Evolutionary conservation across 257 asterid species (phyloP).

Genomic region (Avicennia marina): DNA sequence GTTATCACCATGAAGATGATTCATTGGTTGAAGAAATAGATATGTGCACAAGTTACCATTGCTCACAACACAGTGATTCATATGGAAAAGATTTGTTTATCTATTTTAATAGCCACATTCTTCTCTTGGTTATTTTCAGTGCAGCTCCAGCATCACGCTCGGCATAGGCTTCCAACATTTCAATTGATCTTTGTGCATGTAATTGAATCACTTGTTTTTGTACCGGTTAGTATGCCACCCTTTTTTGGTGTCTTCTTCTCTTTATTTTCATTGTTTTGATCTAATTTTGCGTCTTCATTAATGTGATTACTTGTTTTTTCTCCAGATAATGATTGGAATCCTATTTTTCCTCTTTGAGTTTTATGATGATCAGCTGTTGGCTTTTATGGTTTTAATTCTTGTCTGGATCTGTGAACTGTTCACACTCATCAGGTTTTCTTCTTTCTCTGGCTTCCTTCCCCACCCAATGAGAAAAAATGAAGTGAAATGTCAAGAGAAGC

Average conservation of each 20-base stretch:
- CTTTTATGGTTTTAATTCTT: conserved; percentile 95
- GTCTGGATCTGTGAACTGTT: conserved; percentile 99
- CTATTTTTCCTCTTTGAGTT: conserved; percentile 95
- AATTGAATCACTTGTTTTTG: conserved; percentile 95
- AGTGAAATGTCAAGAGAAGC: too few relatives aligned
- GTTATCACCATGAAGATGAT: conserved; percentile 14
- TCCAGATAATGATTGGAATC: conserved; percentile 98
- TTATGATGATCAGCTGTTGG: conserved; percentile 95
- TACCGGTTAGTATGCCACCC: conserved; percentile 64
- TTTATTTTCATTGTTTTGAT: conserved; percentile 8
- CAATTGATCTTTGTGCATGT: conserved; percentile 98
- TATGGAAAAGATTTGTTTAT: background rate
- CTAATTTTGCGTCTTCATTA: conserved; percentile 11
- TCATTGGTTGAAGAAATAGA: conserved; percentile 13
- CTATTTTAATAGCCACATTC: conserved; percentile 14
- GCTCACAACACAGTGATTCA: conserved; percentile 15
- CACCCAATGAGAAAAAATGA: background rate
- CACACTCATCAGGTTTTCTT: conserved; percentile 87
- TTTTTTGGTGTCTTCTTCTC: conserved; percentile 14
- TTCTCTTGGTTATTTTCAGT: conserved; percentile 47
- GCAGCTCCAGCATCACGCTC: conserved; percentile 99
- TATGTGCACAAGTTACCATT: background rate
- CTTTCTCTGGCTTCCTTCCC: conserved; percentile 23
- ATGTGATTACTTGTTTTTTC: conserved; percentile 16
- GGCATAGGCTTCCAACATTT: conserved; percentile 97